phyloP scores from a whole-genome alignment of 805 yeast species.

The Nakazawaea wyomingensis region DNA sequence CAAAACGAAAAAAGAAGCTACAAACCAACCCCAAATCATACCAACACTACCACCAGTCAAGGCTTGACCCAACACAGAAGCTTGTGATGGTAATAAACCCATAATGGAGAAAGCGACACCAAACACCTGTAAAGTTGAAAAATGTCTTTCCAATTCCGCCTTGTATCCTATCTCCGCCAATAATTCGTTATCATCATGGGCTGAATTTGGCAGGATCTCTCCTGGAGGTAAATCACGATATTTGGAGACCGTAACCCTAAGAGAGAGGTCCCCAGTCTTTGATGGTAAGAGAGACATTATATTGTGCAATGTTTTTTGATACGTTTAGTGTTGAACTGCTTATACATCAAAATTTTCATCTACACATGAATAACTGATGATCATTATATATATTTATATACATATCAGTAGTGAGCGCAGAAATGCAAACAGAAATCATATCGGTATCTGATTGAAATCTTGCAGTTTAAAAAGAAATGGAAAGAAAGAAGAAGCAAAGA shows the following conservation, averaged over 20 bases:
- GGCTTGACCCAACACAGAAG: slow-evolving; percentile 49
- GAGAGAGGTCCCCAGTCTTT: neutral
- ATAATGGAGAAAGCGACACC: slow-evolving; percentile 70
- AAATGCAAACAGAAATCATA: too few relatives aligned
- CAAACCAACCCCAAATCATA: slow-evolving; percentile 70
- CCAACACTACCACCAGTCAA: slow-evolving; percentile 61
- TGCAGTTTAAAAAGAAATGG: too few relatives aligned
- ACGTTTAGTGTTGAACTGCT: too few relatives aligned
- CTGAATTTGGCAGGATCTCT: neutral
- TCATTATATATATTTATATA: neutral
- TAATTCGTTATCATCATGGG: slow-evolving; percentile 23
- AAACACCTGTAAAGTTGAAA: slow-evolving; percentile 58
- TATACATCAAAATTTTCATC: too few relatives aligned
- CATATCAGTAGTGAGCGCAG: too few relatives aligned
- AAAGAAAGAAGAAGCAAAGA: too few relatives aligned
- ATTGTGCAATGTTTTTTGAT: neutral
- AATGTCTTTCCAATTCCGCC: slow-evolving; percentile 59
- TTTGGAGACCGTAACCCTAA: slow-evolving; percentile 1
- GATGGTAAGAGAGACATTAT: neutral
- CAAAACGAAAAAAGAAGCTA: slow-evolving; percentile 50
- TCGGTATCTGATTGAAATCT: too few relatives aligned
- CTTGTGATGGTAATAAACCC: slow-evolving; percentile 64
- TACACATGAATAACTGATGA: too few relatives aligned
- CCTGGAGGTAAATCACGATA: neutral
- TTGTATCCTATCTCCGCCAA: slow-evolving; percentile 62